Evolutionary conservation across 805 yeast species (phyloP), one percentile per base, ranked within the genome.

Genomic region (Lipomyces sp.): DNA sequence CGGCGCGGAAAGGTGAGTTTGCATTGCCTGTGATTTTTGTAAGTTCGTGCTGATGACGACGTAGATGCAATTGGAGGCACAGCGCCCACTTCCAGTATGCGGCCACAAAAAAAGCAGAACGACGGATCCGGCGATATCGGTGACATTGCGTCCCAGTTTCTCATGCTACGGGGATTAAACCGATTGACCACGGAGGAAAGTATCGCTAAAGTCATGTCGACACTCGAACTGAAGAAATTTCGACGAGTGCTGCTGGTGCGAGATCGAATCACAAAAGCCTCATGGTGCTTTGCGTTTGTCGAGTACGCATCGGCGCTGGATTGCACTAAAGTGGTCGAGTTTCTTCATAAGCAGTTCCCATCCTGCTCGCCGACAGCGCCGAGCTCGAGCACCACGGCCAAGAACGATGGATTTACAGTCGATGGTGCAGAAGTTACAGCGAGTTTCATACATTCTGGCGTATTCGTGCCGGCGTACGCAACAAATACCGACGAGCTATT

Each of bases 371-470:
- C 33, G 7, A 24, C 0, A 4, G 37, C n/a, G 8, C 15, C 37
- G 3, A 24, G n/a, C 48, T 42, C 48, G 8, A 15, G n/a, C 48
- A 42, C 18, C 48, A 42, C 29, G 48, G 5, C 34, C 54, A 55
- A 37, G 4, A 50, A 5, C 18, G 56, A 29, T 11, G 13, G 33
- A 51, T 50, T 64, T 5, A 15, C 29, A 11, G 51, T 60, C 51
- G 58, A 30, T 18, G 61, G 62, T 24, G n/a, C 34, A 15, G 34
- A 8, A 2, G 53, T 62, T 11, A 29, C 11, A 13, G 56, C 55
- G 55, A 53, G 53, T 15, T 69, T 48, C 37, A 67, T 69, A 7
- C 71, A 69, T 53, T 60, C 70, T 2, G 71, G 71, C 11, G 71
- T 69, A 10, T 69, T 69, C 54, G 65, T 69, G n/a, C 71, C 71